These are phyloP conservation scores for Schizothecium vesticola DNA, from an alignment of 495 filamentous ascomycete species.

Conservation along the genomic window DNA sequence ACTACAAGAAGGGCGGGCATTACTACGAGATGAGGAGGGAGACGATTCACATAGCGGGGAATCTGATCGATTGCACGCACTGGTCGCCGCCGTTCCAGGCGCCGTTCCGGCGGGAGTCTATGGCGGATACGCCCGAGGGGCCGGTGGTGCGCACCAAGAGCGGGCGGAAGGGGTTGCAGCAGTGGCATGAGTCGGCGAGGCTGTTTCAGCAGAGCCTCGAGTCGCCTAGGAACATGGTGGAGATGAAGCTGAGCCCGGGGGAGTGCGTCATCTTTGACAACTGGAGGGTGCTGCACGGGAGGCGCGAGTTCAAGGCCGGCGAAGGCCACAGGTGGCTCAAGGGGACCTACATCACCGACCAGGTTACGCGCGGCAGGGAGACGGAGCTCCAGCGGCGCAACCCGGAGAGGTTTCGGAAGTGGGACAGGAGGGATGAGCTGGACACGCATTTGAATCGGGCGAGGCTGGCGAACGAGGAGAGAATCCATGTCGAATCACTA, in stretches of 20 bases:
- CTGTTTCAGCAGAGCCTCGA: constrained; percentile 47
- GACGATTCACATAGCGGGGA: constrained; percentile 38
- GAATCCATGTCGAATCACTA: neutral
- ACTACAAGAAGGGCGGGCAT: constrained; percentile 63
- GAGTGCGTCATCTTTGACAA: constrained; percentile 89
- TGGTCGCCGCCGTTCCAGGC: constrained; percentile 56
- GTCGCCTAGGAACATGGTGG: constrained; percentile 46
- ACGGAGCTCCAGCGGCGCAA: constrained; percentile 36
- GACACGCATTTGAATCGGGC: neutral
- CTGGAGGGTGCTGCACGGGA: constrained; percentile 68
- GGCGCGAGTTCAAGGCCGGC: constrained; percentile 57
- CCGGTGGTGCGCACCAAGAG: neutral
- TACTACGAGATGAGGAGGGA: constrained; percentile 49
- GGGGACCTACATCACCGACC: constrained; percentile 74
- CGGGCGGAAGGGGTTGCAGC: constrained; percentile 5
- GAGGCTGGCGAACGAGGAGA: neutral
- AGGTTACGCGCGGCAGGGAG: constrained; percentile 46
- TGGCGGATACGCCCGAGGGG: neutral
- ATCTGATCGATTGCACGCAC: constrained; percentile 42
- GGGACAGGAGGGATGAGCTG: neutral
- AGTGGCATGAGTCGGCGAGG: constrained; percentile 37
- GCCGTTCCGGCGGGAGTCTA: neutral
- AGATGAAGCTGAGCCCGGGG: constrained; percentile 69
- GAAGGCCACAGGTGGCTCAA: constrained; percentile 71
- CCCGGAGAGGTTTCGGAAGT: neutral